Evolutionary conservation across 139 green algal species (phyloP).

Genomic region (Haematococcus sp.): DNA sequence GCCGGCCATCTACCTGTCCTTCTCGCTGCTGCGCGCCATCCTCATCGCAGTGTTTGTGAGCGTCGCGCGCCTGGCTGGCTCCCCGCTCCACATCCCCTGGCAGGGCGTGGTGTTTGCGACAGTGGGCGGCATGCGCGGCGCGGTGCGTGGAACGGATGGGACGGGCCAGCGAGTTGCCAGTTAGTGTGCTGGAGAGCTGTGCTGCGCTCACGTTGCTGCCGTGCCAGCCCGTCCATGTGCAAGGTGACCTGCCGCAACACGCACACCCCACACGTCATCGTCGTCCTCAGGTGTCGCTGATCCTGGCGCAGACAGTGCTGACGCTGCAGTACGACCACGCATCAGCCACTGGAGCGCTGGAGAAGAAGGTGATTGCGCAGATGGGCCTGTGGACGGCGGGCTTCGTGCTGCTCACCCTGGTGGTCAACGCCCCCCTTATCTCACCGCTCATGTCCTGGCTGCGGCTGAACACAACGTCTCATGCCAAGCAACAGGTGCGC

Average conservation of each 20-base stretch:
- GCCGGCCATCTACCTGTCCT: conserved; percentile 59
- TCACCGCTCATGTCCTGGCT: conserved; percentile 46
- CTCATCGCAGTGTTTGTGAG: conserved; percentile 44
- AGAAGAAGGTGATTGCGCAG: conserved; percentile 24
- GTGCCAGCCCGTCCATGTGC: neutral
- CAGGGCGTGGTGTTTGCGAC: conserved; percentile 66
- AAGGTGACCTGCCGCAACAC: neutral
- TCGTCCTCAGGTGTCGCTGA: conserved; percentile 9
- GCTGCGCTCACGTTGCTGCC: conserved; percentile 83
- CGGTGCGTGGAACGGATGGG: no score
- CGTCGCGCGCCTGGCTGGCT: neutral
- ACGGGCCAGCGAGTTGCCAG: no score
- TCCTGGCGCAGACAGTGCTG: conserved; percentile 27
- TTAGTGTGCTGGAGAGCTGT: no score
- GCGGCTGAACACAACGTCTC: conserved; percentile 43
- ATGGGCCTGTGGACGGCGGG: conserved; percentile 73
- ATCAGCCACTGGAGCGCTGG: neutral
- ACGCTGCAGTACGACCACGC: conserved; percentile 1
- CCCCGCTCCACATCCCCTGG: conserved; percentile 24
- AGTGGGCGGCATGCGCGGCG: conserved; percentile 64
- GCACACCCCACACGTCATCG: no score
- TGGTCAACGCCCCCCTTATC: conserved; percentile 79
- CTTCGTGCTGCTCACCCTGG: conserved; percentile 83
- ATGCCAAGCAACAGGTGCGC: conserved; percentile 41
- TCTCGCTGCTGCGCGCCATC: conserved; percentile 44